These are phyloP conservation scores for Pochonia chlamydosporia DNA, from an alignment of 2,329 filamentous ascomycete genomes.

Conservation along the genomic window DNA sequence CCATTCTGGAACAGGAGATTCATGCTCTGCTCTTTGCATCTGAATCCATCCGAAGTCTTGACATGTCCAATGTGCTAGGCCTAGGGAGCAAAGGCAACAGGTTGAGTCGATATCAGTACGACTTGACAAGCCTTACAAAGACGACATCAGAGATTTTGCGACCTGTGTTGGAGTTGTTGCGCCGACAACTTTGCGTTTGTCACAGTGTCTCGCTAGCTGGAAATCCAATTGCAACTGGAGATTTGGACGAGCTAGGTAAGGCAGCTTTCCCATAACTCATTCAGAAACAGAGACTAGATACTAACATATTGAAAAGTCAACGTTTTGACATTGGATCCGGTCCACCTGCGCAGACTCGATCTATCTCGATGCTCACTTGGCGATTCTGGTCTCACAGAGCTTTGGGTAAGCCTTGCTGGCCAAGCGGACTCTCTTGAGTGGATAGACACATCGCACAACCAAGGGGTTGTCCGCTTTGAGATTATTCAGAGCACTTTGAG, in stretches of 20 bases:
- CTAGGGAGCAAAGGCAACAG: constrained; percentile 16
- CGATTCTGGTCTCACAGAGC: constrained; percentile 39
- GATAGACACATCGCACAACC: constrained; percentile 48
- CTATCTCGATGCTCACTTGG: constrained; percentile 46
- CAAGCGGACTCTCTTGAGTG: constrained; percentile 39
- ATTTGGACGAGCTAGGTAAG: constrained; percentile 45
- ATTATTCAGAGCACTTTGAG: constrained; percentile 37
- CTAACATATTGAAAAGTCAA: constrained; percentile 20
- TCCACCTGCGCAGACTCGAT: constrained; percentile 42
- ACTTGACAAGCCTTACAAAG: constrained; percentile 15
- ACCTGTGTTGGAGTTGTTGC: constrained; percentile 44
- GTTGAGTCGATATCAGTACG: constrained; percentile 17
- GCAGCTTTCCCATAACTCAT: background rate
- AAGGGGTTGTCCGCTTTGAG: constrained; percentile 44
- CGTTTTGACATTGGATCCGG: constrained; percentile 24
- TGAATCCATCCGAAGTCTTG: constrained; percentile 48
- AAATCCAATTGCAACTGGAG: constrained; percentile 39
- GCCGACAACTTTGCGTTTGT: constrained; percentile 40
- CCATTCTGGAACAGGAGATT: constrained; percentile 49
- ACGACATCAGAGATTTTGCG: constrained; percentile 36
- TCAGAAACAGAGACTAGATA: background rate
- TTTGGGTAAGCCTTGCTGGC: constrained; percentile 42
- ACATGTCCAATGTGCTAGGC: constrained; percentile 40
- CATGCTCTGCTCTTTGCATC: constrained; percentile 51
- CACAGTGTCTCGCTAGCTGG: constrained; percentile 46